phyloP scores from a whole-genome alignment of 306 rosid species.

The Vicia villosa region DNA sequence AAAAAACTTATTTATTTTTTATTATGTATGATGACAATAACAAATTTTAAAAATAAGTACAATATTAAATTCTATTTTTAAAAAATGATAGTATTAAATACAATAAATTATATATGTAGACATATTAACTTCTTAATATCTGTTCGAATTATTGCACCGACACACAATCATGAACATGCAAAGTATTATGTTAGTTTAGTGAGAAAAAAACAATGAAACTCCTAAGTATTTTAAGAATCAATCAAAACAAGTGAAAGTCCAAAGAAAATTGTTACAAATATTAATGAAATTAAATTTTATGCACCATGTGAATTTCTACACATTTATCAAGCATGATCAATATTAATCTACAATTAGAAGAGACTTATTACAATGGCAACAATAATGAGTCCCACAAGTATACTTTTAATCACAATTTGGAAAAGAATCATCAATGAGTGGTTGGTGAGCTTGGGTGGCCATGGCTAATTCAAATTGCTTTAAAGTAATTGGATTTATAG shows the following conservation, averaged over 20 bases:
- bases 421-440: slow-evolving; percentile 37
- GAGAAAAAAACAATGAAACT: not conserved
- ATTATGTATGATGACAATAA: too few species aligned
- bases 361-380: slow-evolving; percentile 21
- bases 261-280: slow-evolving; percentile 24
- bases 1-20: too few species aligned
- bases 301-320: slow-evolving; percentile 31
- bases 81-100: too few species aligned
- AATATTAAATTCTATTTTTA: too few species aligned
- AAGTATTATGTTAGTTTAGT: too few species aligned
- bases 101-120: too few species aligned
- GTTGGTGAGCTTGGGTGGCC: slow-evolving; percentile 64
- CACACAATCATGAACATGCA: too few species aligned
- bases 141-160: too few species aligned
- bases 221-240: not conserved
- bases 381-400: slow-evolving; percentile 3
- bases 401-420: slow-evolving; percentile 34
- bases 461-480: slow-evolving; percentile 81
- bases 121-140: too few species aligned
- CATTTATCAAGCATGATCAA: slow-evolving; percentile 35
- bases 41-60: too few species aligned
- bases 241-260: slow-evolving; percentile 17
- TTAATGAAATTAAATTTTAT: slow-evolving; percentile 32
- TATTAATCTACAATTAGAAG: slow-evolving; percentile 48
- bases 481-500: slow-evolving; percentile 79